Percentiles rank a stretch among this genome's conserved stretches.
Conservation (phyloP, 2,329 filamentous ascomycete species). For the Botryotinia globosa region DNA sequence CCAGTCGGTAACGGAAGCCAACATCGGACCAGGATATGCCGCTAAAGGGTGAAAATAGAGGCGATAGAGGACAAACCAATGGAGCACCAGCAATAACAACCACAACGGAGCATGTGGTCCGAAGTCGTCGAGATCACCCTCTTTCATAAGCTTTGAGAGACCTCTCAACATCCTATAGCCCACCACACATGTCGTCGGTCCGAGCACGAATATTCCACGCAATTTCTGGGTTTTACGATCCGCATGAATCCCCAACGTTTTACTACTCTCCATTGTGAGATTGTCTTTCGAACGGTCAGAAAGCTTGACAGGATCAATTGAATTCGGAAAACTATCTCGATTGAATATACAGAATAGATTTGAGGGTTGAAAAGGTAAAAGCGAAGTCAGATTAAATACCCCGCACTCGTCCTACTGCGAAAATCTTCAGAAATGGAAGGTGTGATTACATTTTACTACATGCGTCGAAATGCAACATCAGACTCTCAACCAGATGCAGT, state of each 20-base stretch:
- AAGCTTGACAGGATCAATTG: neutral
- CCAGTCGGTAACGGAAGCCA: neutral
- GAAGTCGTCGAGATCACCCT: neutral
- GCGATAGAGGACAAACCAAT: neutral
- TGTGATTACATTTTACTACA: neutral
- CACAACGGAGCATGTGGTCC: neutral
- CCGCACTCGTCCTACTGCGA: neutral
- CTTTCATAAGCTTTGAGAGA: neutral
- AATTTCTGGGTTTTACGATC: neutral
- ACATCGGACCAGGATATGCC: neutral
- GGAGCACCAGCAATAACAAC: neutral
- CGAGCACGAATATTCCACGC: neutral
- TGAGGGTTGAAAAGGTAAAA: neutral
- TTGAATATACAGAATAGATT: neutral
- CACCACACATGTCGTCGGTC: neutral
- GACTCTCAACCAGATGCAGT: neutral
- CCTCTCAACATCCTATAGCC: neutral
- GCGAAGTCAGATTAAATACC: neutral
- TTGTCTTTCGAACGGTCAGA: neutral
- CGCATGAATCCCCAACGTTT: neutral
- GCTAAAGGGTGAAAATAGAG: neutral
- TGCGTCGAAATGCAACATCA: neutral
- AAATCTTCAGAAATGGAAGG: neutral
- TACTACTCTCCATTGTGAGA: neutral
- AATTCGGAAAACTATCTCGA: neutral